Conservation (phyloP, 441 rosid species). For the Syzygium syzygioides region DNA sequence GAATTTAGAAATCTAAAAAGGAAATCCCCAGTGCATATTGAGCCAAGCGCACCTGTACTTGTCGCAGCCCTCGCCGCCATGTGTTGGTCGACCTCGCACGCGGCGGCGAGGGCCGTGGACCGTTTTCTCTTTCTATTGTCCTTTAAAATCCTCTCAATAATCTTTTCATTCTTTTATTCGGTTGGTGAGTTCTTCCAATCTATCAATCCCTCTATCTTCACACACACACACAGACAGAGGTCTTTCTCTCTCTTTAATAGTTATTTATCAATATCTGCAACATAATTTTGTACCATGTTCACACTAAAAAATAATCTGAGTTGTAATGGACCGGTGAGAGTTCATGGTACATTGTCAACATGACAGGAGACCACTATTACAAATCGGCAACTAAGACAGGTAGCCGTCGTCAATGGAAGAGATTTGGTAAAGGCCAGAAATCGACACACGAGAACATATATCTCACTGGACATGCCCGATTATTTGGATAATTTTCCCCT, state of each 20-base stretch:
- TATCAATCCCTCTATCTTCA: neutral
- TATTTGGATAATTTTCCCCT: too few relatives aligned
- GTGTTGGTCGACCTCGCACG: neutral
- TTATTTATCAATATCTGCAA: neutral
- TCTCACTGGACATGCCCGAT: too few relatives aligned
- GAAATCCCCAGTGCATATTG: too few relatives aligned
- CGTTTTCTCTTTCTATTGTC: neutral
- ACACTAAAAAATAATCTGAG: too few relatives aligned
- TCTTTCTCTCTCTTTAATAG: too few relatives aligned
- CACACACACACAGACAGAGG: neutral
- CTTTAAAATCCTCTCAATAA: neutral
- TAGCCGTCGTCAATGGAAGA: neutral
- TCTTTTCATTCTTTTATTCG: too few relatives aligned
- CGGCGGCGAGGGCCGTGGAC: neutral
- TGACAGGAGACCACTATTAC: neutral
- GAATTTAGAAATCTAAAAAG: neutral
- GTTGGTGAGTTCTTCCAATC: neutral
- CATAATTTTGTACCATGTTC: too few relatives aligned
- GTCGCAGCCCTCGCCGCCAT: neutral
- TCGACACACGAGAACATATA: too few relatives aligned
- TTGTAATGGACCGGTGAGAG: neutral
- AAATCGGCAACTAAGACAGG: neutral
- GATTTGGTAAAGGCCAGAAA: neutral
- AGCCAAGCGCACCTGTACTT: neutral
- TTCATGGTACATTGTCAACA: neutral